Conservation (phyloP, 2,329 filamentous ascomycete genomes). For the Fusarium tupiense region DNA sequence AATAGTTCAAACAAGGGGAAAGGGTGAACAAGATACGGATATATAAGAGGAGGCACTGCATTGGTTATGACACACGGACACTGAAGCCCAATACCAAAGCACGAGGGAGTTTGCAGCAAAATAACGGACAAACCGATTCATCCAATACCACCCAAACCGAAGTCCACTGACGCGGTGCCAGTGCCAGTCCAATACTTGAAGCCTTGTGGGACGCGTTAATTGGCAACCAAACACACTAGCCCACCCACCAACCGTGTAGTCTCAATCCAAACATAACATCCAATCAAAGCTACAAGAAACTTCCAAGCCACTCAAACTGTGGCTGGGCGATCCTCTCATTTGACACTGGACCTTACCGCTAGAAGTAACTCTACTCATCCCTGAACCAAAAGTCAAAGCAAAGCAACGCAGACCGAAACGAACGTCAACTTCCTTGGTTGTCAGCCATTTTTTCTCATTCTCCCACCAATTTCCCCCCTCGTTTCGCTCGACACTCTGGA, state of each 20-base stretch:
- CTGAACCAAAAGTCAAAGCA: conserved; percentile 43
- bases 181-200: background rate
- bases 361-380: conserved; percentile 38
- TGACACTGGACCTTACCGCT: conserved; percentile 19
- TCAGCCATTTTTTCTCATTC: conserved; percentile 34
- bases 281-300: conserved; percentile 21
- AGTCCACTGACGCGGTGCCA: background rate
- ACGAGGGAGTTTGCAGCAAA: conserved; percentile 6
- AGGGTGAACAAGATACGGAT: background rate
- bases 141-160: background rate
- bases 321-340: conserved; percentile 33
- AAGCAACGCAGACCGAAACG: background rate
- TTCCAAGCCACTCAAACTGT: conserved; percentile 32
- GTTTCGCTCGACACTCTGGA: conserved; percentile 26
- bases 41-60: background rate
- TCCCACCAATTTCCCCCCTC: conserved; percentile 36
- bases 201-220: conserved; percentile 35
- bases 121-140: background rate
- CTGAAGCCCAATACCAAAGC: background rate
- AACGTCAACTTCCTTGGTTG: conserved; percentile 44
- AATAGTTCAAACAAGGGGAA: background rate
- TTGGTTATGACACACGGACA: background rate
- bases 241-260: conserved; percentile 29
- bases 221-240: conserved; percentile 2
- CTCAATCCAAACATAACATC: conserved; percentile 15